These are phyloP conservation scores for Rhodosporidiobolus odoratus DNA, from an alignment of 768 basidiomycete species.

Conservation along the genomic window DNA sequence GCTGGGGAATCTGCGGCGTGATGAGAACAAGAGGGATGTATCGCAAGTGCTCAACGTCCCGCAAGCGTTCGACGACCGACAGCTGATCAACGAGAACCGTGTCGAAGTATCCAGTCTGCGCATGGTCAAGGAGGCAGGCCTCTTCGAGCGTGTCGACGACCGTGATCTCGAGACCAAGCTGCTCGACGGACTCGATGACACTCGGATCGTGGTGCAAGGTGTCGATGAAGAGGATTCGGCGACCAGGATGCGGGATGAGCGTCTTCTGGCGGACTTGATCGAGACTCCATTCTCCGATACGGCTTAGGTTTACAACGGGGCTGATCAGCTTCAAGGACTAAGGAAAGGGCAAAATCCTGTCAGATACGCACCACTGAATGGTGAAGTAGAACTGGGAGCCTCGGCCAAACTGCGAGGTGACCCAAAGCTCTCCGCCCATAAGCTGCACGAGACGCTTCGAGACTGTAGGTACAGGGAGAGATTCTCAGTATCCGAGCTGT, in stretches of 20 bases:
- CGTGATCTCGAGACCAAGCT: conserved; percentile 71
- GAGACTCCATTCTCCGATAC: conserved; percentile 67
- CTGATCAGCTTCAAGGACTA: neutral
- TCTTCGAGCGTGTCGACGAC: conserved; percentile 73
- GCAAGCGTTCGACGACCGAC: conserved; percentile 73
- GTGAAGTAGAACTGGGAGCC: conserved; percentile 97
- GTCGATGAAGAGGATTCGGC: conserved; percentile 87
- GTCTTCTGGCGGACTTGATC: conserved; percentile 72
- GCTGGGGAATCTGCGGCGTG: conserved; percentile 39
- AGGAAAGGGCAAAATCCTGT: neutral
- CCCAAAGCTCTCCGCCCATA: conserved; percentile 99
- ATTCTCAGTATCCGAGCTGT: too few species aligned
- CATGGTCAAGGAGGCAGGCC: conserved; percentile 49
- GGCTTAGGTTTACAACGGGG: conserved; percentile 43
- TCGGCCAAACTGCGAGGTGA: conserved; percentile 85
- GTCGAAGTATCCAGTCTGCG: conserved; percentile 72
- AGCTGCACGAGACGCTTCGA: conserved; percentile 93
- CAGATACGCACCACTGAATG: conserved; percentile 55
- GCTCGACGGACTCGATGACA: conserved; percentile 68
- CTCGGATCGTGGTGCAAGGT: conserved; percentile 65
- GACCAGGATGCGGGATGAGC: conserved; percentile 67
- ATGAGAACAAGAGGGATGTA: conserved; percentile 89
- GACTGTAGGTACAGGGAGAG: conserved; percentile 10
- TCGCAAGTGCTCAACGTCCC: conserved; percentile 85
- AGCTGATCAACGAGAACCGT: conserved; percentile 92